A percentile compares a stretch with the other conserved stretches of the same genome.
These are phyloP conservation scores for Pseudozyma hubeiensis DNA, from an alignment of 1,284 basidiomycete species.

Conservation along the genomic window DNA sequence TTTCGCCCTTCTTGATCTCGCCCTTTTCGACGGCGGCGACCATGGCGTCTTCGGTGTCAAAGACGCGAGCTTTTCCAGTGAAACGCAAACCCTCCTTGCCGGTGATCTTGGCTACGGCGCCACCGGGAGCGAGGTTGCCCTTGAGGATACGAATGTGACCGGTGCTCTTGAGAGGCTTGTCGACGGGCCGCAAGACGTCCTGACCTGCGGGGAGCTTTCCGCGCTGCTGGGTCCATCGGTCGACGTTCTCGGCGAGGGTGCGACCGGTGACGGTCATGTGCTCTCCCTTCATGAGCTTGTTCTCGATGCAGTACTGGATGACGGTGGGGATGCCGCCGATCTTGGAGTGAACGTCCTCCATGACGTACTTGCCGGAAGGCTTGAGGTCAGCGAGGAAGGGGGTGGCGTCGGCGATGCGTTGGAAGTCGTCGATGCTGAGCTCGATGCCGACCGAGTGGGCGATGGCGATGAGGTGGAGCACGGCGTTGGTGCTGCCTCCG, in stretches of 20 bases:
- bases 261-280: constrained; percentile 67
- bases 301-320: constrained; percentile 67
- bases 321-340: constrained; percentile 71
- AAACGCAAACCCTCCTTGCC: constrained; percentile 67
- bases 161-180: constrained; percentile 63
- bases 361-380: constrained; percentile 68
- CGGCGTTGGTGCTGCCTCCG: constrained; percentile 66
- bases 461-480: constrained; percentile 67
- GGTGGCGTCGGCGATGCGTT: constrained; percentile 62
- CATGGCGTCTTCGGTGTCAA: constrained; percentile 67
- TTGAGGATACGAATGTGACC: constrained; percentile 67
- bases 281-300: constrained; percentile 70
- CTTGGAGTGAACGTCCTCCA: constrained; percentile 67
- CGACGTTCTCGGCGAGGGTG: constrained; percentile 65
- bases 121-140: constrained; percentile 67
- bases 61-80: constrained; percentile 66
- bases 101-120: constrained; percentile 68
- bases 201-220: constrained; percentile 62
- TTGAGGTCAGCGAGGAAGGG: constrained; percentile 68
- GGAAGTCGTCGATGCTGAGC: constrained; percentile 66
- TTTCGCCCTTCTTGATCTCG: constrained; percentile 66
- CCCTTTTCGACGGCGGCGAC: constrained; percentile 64
- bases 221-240: constrained; percentile 76
- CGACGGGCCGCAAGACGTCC: constrained; percentile 62
- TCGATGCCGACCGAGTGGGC: constrained; percentile 65